These are phyloP conservation scores for Cenchrus fungigraminus DNA, from an alignment of 176 grass and related monocot genomes.

Conservation along the genomic window DNA sequence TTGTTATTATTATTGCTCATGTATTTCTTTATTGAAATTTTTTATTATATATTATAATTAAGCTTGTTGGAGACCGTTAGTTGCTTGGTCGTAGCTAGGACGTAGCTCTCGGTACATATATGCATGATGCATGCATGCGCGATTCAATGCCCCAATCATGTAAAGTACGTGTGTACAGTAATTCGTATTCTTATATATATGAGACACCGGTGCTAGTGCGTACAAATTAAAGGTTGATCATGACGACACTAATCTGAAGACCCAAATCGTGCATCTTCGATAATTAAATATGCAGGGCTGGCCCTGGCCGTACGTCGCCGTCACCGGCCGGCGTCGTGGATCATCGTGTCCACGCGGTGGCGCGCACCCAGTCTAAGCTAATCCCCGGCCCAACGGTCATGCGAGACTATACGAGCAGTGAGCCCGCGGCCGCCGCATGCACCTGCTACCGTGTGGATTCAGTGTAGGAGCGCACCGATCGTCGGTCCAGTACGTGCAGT, in stretches of 20 bases:
- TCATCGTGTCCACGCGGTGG: slow-evolving; percentile 4
- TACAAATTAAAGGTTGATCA: neutral
- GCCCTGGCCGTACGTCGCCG: neutral
- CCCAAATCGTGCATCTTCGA: neutral
- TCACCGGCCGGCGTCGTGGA: neutral
- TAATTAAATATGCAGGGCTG: neutral
- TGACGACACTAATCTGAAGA: neutral
- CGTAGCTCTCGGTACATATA: neutral
- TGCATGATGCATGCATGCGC: neutral
- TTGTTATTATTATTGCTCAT: too few relatives aligned
- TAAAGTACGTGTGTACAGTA: neutral
- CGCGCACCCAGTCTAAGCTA: neutral
- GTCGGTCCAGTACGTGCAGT: neutral
- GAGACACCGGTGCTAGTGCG: neutral
- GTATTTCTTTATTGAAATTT: too few relatives aligned
- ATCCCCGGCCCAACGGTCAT: neutral
- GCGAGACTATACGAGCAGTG: neutral
- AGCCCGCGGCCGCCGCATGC: neutral
- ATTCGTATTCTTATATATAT: neutral
- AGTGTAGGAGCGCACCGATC: too few relatives aligned
- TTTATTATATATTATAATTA: neutral
- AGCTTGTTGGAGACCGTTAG: neutral
- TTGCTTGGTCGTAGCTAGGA: neutral
- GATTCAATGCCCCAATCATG: neutral
- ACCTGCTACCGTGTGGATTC: neutral